Percentiles rank a stretch among this genome's conserved stretches.
phyloP scores from a whole-genome alignment of 331 rosid genomes.

The Quercus lobata region DNA sequence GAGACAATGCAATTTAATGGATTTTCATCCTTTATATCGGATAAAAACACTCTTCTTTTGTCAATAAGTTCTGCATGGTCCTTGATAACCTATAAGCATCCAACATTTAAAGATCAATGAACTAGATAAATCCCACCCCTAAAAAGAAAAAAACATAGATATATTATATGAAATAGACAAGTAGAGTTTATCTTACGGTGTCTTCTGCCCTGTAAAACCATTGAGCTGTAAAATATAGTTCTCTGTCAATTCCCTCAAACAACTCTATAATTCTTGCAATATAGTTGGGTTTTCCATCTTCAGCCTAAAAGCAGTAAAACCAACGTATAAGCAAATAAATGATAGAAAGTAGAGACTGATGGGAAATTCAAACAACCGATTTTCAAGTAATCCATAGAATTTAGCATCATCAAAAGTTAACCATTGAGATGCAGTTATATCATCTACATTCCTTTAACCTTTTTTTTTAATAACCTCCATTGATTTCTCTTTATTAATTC shows the following conservation, averaged over 20 bases:
- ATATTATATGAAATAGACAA: no score
- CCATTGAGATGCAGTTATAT: no score
- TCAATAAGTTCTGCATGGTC: constrained; percentile 23
- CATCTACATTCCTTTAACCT: no score
- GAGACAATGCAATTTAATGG: constrained; percentile 35
- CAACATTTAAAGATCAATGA: background rate
- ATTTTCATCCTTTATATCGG: constrained; percentile 33
- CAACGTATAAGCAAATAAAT: background rate
- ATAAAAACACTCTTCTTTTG: constrained; percentile 25
- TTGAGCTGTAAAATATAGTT: constrained; percentile 31
- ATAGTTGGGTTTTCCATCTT: constrained; percentile 33
- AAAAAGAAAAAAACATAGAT: background rate
- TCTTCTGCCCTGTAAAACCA: constrained; percentile 55
- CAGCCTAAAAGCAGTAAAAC: constrained; percentile 26
- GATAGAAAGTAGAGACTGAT: background rate
- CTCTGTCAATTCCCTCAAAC: constrained; percentile 31
- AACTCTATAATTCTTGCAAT: constrained; percentile 43
- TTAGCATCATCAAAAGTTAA: background rate
- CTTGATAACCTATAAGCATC: constrained; percentile 26
- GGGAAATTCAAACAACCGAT: background rate
- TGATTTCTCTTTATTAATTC: no score
- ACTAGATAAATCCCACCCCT: background rate
- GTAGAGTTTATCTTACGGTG: constrained; percentile 35
- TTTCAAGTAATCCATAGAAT: no score
- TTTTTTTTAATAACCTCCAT: no score